A percentile compares a stretch with the other conserved stretches of the same genome.
Evolutionary conservation across 345 rosid genomes (phyloP).

Genomic region (Lepidium aucheri): DNA sequence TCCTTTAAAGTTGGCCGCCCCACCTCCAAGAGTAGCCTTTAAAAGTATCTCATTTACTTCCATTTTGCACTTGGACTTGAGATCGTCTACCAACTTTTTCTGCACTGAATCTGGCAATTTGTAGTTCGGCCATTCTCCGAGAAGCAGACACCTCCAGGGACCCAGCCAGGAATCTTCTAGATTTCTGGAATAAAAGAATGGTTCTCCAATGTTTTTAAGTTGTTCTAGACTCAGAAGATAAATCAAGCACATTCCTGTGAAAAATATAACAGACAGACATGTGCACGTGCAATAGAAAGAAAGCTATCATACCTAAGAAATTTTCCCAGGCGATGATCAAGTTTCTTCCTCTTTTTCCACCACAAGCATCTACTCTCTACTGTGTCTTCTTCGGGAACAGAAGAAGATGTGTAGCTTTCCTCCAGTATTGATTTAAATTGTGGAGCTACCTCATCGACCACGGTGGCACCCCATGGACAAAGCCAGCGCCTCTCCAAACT

Average conservation of each 20-base stretch:
- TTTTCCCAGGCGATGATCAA: conserved; percentile 62
- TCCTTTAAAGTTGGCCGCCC: conserved; percentile 24
- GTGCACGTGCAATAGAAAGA: neutral
- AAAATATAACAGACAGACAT: neutral
- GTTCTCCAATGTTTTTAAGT: neutral
- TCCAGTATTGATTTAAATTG: conserved; percentile 67
- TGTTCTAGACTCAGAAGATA: neutral
- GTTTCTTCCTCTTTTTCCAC: conserved; percentile 76
- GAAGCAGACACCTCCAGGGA: conserved; percentile 64
- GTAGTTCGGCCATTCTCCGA: conserved; percentile 49
- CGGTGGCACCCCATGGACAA: conserved; percentile 78
- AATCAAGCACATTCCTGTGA: neutral
- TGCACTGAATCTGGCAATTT: conserved; percentile 34
- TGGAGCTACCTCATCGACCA: conserved; percentile 72
- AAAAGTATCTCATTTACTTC: conserved; percentile 52
- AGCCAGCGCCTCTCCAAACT: conserved; percentile 46
- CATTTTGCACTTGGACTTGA: conserved; percentile 68
- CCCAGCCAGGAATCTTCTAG: conserved; percentile 90
- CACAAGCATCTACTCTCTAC: conserved; percentile 45
- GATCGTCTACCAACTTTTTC: conserved; percentile 48
- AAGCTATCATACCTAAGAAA: conserved; percentile 49
- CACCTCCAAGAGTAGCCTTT: conserved; percentile 53
- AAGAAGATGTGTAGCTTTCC: conserved; percentile 59
- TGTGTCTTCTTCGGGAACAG: conserved; percentile 47
- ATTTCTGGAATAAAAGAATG: conserved; percentile 38